phyloP scores from a whole-genome alignment of 2,329 filamentous ascomycete genomes.

The Colletotrichum sp. region DNA sequence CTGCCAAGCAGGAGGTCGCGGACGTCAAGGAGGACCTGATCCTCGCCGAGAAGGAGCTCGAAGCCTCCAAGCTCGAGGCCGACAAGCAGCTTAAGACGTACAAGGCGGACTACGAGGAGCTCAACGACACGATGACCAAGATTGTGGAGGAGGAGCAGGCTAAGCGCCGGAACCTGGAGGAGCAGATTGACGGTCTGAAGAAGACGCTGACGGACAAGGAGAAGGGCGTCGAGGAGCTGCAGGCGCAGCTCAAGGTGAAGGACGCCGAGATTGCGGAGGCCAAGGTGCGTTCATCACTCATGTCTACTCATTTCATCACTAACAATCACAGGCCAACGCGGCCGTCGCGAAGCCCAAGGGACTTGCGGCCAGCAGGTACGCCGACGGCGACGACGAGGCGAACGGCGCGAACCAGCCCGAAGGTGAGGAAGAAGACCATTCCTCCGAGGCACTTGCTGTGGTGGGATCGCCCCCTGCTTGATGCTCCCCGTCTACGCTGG shows the following conservation, averaged over 20 bases:
- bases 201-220: conserved; percentile 52
- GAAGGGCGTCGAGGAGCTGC: conserved; percentile 53
- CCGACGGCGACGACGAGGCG: conserved; percentile 42
- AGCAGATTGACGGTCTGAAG: conserved; percentile 51
- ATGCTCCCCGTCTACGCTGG: conserved; percentile 35
- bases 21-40: conserved; percentile 47
- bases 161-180: conserved; percentile 57
- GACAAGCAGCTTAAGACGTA: conserved; percentile 60
- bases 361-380: conserved; percentile 60
- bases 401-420: conserved; percentile 43
- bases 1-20: conserved; percentile 37
- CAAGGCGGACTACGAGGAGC: conserved; percentile 65
- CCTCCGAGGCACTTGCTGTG: conserved; percentile 70
- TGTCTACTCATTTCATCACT: conserved; percentile 3
- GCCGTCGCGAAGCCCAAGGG: conserved; percentile 52
- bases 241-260: conserved; percentile 65
- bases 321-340: conserved; percentile 46
- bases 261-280: conserved; percentile 68
- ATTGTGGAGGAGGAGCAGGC: conserved; percentile 64
- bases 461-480: conserved; percentile 63
- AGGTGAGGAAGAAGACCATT: conserved; percentile 69
- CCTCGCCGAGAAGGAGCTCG: conserved; percentile 57
- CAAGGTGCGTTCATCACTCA: conserved; percentile 48
- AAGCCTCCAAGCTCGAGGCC: conserved; percentile 55
- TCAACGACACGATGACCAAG: conserved; percentile 67